Conservation (phyloP, 2,329 filamentous ascomycete species). For the Kalmusia sp. region DNA sequence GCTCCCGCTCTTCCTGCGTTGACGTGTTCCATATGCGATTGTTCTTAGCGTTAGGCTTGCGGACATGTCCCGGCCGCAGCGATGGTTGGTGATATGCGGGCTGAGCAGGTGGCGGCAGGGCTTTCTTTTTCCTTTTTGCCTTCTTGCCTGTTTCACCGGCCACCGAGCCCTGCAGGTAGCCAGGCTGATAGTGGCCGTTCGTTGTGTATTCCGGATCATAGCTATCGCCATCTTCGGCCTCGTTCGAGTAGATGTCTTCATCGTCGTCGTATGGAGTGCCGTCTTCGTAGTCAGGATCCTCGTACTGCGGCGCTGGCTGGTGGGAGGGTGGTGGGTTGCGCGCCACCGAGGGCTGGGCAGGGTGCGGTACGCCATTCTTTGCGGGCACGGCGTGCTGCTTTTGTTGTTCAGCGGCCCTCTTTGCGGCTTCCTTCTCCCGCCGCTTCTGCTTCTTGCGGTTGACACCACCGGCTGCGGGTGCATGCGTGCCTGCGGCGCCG, state of each 20-base stretch:
- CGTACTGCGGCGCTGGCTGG: conserved; percentile 50
- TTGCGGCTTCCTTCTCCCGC: conserved; percentile 81
- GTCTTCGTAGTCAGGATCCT: conserved; percentile 53
- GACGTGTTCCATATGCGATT: conserved; percentile 98
- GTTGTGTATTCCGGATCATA: conserved; percentile 41
- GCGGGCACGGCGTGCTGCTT: conserved; percentile 27
- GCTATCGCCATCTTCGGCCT: conserved; percentile 36
- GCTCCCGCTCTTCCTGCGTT: conserved; percentile 90
- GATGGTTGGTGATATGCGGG: conserved; percentile 38
- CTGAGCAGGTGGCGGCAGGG: conserved; percentile 44
- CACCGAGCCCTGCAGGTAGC: conserved; percentile 31
- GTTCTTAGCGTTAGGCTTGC: conserved; percentile 60
- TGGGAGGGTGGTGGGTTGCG: conserved; percentile 18
- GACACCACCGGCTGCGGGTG: conserved; percentile 58
- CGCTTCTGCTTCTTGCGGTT: conserved; percentile 97
- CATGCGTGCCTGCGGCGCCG: conserved; percentile 46
- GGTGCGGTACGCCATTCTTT: conserved; percentile 36
- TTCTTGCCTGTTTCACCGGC: conserved; percentile 52
- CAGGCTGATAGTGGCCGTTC: conserved; percentile 40
- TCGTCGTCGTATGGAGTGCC: conserved; percentile 45
- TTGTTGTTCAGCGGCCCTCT: conserved; percentile 52
- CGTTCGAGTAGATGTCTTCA: conserved; percentile 50
- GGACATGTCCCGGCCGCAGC: conserved; percentile 48
- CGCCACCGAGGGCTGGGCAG: conserved; percentile 14
- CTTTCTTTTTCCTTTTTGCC: conserved; percentile 75